Conservation (phyloP, 768 basidiomycete species). For the Lactarius sanguifluus region DNA sequence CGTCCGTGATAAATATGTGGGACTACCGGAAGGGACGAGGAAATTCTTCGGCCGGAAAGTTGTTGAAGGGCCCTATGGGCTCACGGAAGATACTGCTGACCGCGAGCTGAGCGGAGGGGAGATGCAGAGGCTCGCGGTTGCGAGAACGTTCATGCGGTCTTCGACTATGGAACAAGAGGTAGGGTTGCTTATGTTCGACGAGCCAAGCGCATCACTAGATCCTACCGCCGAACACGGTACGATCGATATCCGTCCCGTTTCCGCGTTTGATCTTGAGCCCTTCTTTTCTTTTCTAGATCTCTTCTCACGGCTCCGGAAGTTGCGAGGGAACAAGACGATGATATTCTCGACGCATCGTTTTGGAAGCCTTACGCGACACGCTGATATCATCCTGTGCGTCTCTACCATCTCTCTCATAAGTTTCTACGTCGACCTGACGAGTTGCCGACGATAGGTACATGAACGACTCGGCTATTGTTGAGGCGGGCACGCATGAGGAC, state of each 20-base stretch:
- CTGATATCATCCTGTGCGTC: constrained; percentile 23
- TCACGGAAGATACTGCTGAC: background rate
- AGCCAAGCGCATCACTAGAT: constrained; percentile 72
- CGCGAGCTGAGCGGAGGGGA: constrained; percentile 62
- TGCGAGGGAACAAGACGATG: constrained; percentile 81
- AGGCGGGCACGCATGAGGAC: constrained; percentile 65
- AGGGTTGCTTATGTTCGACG: constrained; percentile 68
- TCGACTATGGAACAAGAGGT: constrained; percentile 46
- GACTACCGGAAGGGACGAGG: constrained; percentile 61
- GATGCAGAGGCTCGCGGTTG: constrained; percentile 74
- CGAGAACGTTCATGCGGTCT: constrained; percentile 72
- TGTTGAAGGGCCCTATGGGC: background rate
- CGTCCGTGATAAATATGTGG: constrained; percentile 65
- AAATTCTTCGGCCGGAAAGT: constrained; percentile 61
- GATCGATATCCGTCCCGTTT: constrained; percentile 7
- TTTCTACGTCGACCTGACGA: background rate
- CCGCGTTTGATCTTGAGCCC: background rate
- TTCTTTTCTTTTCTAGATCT: constrained; percentile 44
- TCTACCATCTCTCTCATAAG: background rate
- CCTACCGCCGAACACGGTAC: constrained; percentile 72
- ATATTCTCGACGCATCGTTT: constrained; percentile 73
- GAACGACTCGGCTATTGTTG: constrained; percentile 58
- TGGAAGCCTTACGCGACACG: constrained; percentile 69
- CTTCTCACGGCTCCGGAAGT: constrained; percentile 63
- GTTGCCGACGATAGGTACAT: constrained; percentile 53